phyloP scores from a whole-genome alignment of 257 asterid genomes.

The Mitragyna speciosa region DNA sequence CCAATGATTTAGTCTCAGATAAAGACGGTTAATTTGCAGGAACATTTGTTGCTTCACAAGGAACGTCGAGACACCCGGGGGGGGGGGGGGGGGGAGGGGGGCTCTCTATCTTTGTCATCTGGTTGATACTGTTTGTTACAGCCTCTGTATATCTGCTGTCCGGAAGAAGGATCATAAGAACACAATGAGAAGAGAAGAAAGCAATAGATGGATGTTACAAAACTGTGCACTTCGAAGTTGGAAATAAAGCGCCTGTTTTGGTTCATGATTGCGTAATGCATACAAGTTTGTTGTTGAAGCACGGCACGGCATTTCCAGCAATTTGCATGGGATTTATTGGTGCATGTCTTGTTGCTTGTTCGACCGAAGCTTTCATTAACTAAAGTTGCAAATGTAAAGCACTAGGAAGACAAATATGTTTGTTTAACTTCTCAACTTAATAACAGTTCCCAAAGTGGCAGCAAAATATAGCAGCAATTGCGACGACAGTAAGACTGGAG shows the following conservation, averaged over 20 bases:
- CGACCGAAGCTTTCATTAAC: background rate
- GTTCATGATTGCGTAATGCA: background rate
- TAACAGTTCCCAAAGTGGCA: slow-evolving; percentile 8
- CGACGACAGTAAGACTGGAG: background rate
- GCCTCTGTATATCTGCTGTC: slow-evolving; percentile 19
- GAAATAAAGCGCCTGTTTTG: background rate
- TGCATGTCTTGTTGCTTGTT: slow-evolving; percentile 16
- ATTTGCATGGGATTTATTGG: slow-evolving; percentile 14
- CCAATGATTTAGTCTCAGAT: slow-evolving; percentile 19
- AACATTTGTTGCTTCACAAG: slow-evolving; percentile 19
- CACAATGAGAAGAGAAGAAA: background rate
- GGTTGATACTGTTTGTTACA: slow-evolving; percentile 16
- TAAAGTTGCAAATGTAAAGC: background rate
- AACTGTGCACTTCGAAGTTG: too few species aligned
- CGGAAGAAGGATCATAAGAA: background rate
- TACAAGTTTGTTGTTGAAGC: slow-evolving; percentile 24
- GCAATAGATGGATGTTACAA: background rate
- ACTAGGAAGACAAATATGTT: too few species aligned
- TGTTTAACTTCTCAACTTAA: background rate
- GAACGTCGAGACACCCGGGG: too few species aligned
- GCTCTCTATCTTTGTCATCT: too few species aligned
- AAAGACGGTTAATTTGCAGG: slow-evolving; percentile 18
- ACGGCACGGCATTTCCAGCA: background rate
- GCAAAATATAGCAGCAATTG: slow-evolving; percentile 3
- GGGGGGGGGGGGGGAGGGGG: too few species aligned